Conservation (phyloP, 2,329 filamentous ascomycete genomes). For the Xylaria sp. region DNA sequence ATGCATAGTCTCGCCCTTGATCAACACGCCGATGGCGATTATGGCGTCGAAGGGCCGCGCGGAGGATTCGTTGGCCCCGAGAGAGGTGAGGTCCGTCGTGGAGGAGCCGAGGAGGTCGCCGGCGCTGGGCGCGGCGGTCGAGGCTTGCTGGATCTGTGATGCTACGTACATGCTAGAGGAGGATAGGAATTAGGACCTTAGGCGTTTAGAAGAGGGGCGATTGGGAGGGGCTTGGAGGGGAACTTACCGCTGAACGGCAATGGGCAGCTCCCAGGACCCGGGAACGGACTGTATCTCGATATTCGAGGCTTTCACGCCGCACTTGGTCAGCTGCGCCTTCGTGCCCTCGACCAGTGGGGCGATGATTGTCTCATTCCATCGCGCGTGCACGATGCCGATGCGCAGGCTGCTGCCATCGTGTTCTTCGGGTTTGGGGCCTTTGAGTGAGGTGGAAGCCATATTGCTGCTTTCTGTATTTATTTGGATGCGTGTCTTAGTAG, state of each 20-base stretch:
- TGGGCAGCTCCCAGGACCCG: slow-evolving; percentile 93
- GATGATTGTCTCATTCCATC: slow-evolving; percentile 94
- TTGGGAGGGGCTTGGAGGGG: slow-evolving; percentile 3
- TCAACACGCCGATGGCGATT: slow-evolving; percentile 93
- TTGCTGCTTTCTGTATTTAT: background rate
- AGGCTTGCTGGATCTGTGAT: slow-evolving; percentile 82
- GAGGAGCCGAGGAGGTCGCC: slow-evolving; percentile 79
- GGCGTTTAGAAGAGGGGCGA: background rate
- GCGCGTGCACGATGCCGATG: slow-evolving; percentile 93
- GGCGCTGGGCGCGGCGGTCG: slow-evolving; percentile 71
- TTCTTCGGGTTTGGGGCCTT: slow-evolving; percentile 67
- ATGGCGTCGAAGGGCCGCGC: slow-evolving; percentile 85
- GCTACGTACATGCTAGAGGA: slow-evolving; percentile 78
- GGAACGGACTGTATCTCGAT: slow-evolving; percentile 92
- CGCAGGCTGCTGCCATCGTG: slow-evolving; percentile 79
- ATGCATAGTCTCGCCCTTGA: slow-evolving; percentile 99
- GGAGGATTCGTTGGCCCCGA: slow-evolving; percentile 53
- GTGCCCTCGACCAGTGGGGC: slow-evolving; percentile 84
- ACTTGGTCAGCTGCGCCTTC: slow-evolving; percentile 78
- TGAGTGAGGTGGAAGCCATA: slow-evolving; percentile 59
- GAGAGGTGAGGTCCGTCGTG: slow-evolving; percentile 73
- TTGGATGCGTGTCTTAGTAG: background rate
- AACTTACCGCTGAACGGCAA: slow-evolving; percentile 83
- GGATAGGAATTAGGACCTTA: slow-evolving; percentile 22
- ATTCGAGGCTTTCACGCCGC: slow-evolving; percentile 87